Base-by-base conservation (phyloP, 2,329 filamentous ascomycete species). In the Hypoxylon sp. region DNA sequence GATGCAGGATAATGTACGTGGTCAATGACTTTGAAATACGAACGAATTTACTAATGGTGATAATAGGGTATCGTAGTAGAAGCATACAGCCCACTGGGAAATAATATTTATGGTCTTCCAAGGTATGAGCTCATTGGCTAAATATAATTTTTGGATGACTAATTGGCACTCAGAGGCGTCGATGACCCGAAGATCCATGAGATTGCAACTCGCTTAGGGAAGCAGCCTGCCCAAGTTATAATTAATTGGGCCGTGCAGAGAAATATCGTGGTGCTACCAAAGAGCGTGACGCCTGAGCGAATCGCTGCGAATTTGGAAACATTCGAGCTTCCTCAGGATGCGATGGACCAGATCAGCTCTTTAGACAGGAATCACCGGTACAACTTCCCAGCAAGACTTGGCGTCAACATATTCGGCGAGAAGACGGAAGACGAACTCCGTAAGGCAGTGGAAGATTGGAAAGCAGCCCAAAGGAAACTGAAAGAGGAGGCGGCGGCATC, bases 61-160 rank as follows among this genome's bases (percentile, higher is more conserved):
- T 1, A n/a, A 1, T 45, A 69, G 68, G 30, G 53, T 21, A 70
- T 70, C 34, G 61, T 71, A 0, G 64, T 69, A 7, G 57, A 66
- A 19, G 66, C 68, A n/a, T 68, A 71, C 48, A 90, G 87, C 14
- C 88, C 87, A 5, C 89, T 91, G 55, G 90, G 89, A 1, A 88
- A 89, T 19, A 83, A 88, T 74, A 79, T 79, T 48, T 79, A 80
- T 69, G 78, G 62, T 30, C 59, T 69, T 50, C 61, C 63, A 14
- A 62, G 63, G 51, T 59, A 59, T 13, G 13, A 30, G 19, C 45
- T 28, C 38, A 21, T 10, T 10, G 17, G 21, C n/a, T 10, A 21
- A 43, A 11, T 21, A 17, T 2, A 4, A 21, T 10, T 43, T 43
- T 43, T 19, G 17, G 38, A 19, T 58, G 11, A 17, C 56, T 50